Base-by-base conservation (phyloP, 352 stramenopile species). In the Phytophthora boehmeriae region DNA sequence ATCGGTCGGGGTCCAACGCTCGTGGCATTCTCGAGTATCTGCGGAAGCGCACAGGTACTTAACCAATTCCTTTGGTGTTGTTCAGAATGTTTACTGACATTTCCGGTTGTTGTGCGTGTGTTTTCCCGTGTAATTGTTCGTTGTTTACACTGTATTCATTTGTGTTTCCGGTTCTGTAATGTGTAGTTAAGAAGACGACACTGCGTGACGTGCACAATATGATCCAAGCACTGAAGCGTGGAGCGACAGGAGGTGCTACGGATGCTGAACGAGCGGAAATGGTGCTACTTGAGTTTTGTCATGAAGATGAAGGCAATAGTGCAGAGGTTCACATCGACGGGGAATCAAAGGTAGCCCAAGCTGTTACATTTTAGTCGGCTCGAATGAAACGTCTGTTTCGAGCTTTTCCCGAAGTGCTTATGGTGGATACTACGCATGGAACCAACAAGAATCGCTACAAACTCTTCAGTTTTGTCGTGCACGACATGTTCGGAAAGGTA, bases 401-500 rank as follows among this genome's bases (percentile, higher is more conserved):
- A 35, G 45, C 45, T 5, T 52, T 52, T 35, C 45, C 45, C 5
- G 45, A 52, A n/a, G 23, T 39, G 19, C 5, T 52, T 13, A 8
- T 52, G 4, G 45, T 52, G 5, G 45, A 52, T 32, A 11, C 45
- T 5, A 52, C 45, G n/a, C 45, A 52, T n/a, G 25, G 5, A 16
- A 52, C 45, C 6, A 52, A 52, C 19, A 10, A 6, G 6, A 52
- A 52, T 17, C 45, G 23, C 45, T 52, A 52, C 23, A 52, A 52
- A 25, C 45, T 52, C 6, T 52, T 52, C 45, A 52, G 45, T 1
- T 52, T 52, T 32, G 23, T 16, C 4, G 45, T 52, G 8, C 45
- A 52, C 20, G 45, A 52, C 25, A 25, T 52, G 4, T 39, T 52
- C n/a, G 41, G 41, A 28, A 25, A 47, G 41, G 4, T 39, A 38